phyloP scores from a whole-genome alignment of 768 basidiomycete species.

The Amanita jacksonii region DNA sequence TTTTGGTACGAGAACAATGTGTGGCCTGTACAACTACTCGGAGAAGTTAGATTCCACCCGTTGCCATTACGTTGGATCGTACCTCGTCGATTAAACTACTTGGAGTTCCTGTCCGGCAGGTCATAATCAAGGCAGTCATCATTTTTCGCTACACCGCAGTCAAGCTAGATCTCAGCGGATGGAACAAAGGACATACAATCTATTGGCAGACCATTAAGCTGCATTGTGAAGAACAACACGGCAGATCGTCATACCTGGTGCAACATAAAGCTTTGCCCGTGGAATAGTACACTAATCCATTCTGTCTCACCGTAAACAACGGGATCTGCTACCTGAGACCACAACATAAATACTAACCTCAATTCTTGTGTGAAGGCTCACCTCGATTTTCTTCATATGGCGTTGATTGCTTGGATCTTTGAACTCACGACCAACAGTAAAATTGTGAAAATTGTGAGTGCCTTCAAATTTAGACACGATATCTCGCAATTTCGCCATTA shows the following conservation, averaged over 20 bases:
- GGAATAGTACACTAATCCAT: conserved; percentile 89
- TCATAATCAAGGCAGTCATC: conserved; percentile 80
- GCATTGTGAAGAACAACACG: neutral
- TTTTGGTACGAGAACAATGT: conserved; percentile 79
- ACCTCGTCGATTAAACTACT: conserved; percentile 68
- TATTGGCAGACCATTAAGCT: conserved; percentile 13
- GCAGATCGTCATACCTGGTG: conserved; percentile 62
- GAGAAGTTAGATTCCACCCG: neutral
- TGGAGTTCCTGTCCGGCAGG: conserved; percentile 69
- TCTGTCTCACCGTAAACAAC: conserved; percentile 84
- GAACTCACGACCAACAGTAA: conserved; percentile 84
- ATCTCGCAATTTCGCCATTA: conserved; percentile 46
- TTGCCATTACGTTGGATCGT: conserved; percentile 1
- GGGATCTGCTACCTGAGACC: conserved; percentile 66
- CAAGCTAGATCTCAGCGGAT: conserved; percentile 7
- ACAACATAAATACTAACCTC: neutral
- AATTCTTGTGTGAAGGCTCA: neutral
- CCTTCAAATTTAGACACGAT: conserved; percentile 64
- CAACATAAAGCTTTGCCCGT: conserved; percentile 98
- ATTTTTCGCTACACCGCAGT: conserved; percentile 75
- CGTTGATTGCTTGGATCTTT: conserved; percentile 73
- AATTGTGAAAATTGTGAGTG: conserved; percentile 97
- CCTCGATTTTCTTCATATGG: conserved; percentile 69
- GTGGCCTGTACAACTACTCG: conserved; percentile 64
- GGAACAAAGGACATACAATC: conserved; percentile 34